These are phyloP conservation scores for Marasmius tenuissimus DNA, from an alignment of 1,284 basidiomycete species.

Conservation along the genomic window DNA sequence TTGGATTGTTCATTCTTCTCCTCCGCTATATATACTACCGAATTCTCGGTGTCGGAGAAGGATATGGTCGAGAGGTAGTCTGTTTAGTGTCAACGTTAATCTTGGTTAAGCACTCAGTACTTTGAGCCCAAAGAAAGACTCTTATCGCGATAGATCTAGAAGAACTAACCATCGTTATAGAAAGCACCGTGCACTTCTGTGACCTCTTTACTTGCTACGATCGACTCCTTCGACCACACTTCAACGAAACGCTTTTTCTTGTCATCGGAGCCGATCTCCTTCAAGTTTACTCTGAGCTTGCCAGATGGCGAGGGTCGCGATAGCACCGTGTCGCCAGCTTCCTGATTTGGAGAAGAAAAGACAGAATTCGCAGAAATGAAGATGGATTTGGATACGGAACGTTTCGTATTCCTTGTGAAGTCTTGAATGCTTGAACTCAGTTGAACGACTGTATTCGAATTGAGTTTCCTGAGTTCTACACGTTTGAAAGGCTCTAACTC, in stretches of 20 bases:
- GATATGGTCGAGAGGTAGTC: slow-evolving; percentile 10
- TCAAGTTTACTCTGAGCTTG: slow-evolving; percentile 44
- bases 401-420: slow-evolving; percentile 48
- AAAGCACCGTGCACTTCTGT: slow-evolving; percentile 60
- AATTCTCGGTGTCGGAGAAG: slow-evolving; percentile 6
- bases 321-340: slow-evolving; percentile 42
- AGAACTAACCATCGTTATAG: slow-evolving; percentile 59
- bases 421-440: slow-evolving; percentile 45
- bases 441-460: slow-evolving; percentile 35
- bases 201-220: slow-evolving; percentile 52
- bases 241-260: slow-evolving; percentile 58
- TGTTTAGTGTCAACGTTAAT: neutral
- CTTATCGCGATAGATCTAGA: no score
- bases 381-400: slow-evolving; percentile 42
- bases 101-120: no score
- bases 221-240: slow-evolving; percentile 48
- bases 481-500: neutral
- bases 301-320: slow-evolving; percentile 46
- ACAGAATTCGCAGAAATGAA: slow-evolving; percentile 27
- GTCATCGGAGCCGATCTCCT: slow-evolving; percentile 30
- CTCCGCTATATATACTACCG: slow-evolving; percentile 9
- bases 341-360: slow-evolving; percentile 32
- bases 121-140: no score
- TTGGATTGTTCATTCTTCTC: slow-evolving; percentile 6
- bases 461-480: neutral